Base-by-base conservation (phyloP, 768 basidiomycete genomes). In the Naganishia onofrii region DNA sequence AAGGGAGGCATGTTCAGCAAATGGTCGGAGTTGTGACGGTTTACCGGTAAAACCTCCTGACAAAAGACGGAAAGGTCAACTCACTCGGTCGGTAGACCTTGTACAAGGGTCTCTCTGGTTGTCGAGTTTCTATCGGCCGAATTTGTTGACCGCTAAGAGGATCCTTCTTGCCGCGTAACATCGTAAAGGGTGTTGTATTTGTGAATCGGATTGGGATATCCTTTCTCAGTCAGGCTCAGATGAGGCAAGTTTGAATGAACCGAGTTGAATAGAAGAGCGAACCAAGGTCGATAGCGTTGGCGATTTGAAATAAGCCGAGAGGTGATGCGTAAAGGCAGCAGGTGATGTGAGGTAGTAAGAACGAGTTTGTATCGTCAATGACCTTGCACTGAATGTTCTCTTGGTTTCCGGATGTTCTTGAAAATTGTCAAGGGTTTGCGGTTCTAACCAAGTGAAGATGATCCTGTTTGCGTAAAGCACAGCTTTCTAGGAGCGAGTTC, bases 21-120 rank as follows among this genome's bases (percentile, higher is more conserved):
- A 15, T n/a, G n/a, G 34, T 31, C 13, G 4, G n/a, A 32, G 9
- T 28, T 36, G 23, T 34, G 3, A 3, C 31, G 32, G 12, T 23
- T 3, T 15, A 29, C 44, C 29, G 28, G 28, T 52, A 2, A 6
- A n/a, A 52, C 42, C 23, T 23, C 15, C 3, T 29, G n/a, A 26
- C 36, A 13, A 8, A 5, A 17, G 15, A 13, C 0, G 21, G 26
- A 32, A 56, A 31, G 34, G 42, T 10, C 17, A 7, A 72, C 71
- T 65, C 52, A 72, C 71, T 67, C n/a, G 71, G 71, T 26, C 71
- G 34, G 51, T 72, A 72, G 26, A 36, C 60, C 53, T 56, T 68
- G 52, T 60, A 72, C 28, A 67, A 17, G 8, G 69, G 69, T 36
- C 51, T 64, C 21, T 70, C 69, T 38, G 38, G 15, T 19, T 69